Evolutionary conservation across 139 green algal genomes (phyloP), one percentile per base, ranked within the genome.

Genomic region (Marvania coccoides): DNA sequence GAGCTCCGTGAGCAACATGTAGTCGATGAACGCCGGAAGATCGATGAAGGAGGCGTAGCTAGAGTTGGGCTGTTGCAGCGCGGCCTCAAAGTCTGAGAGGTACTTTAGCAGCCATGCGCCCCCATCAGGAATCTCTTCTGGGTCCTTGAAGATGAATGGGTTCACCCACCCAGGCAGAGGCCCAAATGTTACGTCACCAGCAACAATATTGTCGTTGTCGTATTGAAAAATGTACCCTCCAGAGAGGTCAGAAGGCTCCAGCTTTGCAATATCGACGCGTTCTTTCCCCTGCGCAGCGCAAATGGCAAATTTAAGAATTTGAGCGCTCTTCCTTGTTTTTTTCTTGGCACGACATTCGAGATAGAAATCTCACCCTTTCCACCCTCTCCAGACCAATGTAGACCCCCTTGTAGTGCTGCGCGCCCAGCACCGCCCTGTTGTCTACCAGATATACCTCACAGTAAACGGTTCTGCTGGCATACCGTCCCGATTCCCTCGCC

Each of bases 171-270:
- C 66, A 14, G 54, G 15, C 7, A 48, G 15, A 10, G 63, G 72
- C 36, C 60, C 60, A 46, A 77, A 10, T 39, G 36, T 35, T n/a
- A 62, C 37, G 26, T 81, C 76, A 48, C 63, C 74, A 23, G 28
- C 29, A 6, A 83, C 77, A 10, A 74, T 64, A 65, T 86, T 86
- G 63, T 86, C 73, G 47, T 86, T 86, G 14, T 86, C 79, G 45
- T 81, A 83, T 5, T 48, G 55, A n/a, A 81, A 77, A 6, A 86
- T 65, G 47, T 72, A 83, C n/a, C 79, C 79, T 19, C 79, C 77
- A 14, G 28, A 60, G 1, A 65, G 40, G 60, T 71, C 47, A 34
- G 42, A 26, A 6, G 66, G 37, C 28, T 56, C 36, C 47, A 61
- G 42, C 33, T 78, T 70, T 6, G 37, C 19, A 1, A 78, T 19